phyloP scores from a whole-genome alignment of 192 early-diverging fungal genomes.

The Coemansia sp. region DNA sequence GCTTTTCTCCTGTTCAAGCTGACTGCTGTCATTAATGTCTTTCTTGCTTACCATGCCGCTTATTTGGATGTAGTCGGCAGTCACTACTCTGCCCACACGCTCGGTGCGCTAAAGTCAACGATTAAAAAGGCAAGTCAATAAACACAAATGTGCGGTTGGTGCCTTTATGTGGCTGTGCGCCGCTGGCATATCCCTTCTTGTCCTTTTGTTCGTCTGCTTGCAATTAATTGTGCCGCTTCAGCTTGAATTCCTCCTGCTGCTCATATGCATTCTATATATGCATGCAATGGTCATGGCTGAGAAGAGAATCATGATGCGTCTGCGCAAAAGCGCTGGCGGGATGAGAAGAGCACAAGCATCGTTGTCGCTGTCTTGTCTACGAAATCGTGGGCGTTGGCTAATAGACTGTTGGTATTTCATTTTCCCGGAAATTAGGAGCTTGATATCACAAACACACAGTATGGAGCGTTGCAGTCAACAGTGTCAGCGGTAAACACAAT shows the following conservation, averaged over 20 bases:
- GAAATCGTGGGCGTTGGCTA: no score
- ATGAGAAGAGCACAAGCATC: no score
- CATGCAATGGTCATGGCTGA: slow-evolving; percentile 1
- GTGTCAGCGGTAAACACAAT: slow-evolving; percentile 62
- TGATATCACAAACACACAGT: slow-evolving; percentile 62
- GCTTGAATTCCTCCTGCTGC: not conserved
- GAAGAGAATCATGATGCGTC: not conserved
- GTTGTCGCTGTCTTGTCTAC: no score
- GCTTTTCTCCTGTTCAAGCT: no score
- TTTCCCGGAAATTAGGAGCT: slow-evolving; percentile 53
- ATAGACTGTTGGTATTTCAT: slow-evolving; percentile 8
- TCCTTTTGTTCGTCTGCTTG: not conserved
- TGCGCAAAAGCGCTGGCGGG: not conserved
- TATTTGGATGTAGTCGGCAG: slow-evolving; percentile 59
- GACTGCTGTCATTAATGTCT: not conserved
- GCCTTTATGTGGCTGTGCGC: not conserved
- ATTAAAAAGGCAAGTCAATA: slow-evolving; percentile 65
- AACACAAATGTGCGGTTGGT: not conserved
- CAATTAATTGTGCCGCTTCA: not conserved
- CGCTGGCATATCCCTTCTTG: no score
- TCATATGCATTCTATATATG: not conserved
- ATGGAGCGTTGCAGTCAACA: slow-evolving; percentile 67
- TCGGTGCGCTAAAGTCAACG: slow-evolving; percentile 72
- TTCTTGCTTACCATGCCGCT: slow-evolving; percentile 7
- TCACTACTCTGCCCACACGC: slow-evolving; percentile 73